A percentile compares a stretch with the other conserved stretches of the same genome.
These are phyloP conservation scores for Peronospora destructor DNA, from an alignment of 352 stramenopile species.

Conservation along the genomic window DNA sequence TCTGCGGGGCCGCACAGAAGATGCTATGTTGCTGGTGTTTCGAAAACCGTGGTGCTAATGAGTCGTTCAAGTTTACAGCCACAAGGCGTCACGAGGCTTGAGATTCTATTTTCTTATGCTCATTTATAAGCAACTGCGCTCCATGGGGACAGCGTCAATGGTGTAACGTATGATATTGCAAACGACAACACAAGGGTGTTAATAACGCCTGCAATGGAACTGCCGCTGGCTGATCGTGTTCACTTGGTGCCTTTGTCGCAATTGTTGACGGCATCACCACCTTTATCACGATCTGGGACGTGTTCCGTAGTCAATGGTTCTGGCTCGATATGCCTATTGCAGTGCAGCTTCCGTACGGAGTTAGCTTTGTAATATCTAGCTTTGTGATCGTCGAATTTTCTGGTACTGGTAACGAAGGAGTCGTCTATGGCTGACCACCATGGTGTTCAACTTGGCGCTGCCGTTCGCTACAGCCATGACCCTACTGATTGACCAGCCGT, in stretches of 20 bases:
- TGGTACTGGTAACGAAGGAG: slow-evolving; percentile 35
- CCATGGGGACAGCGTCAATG: slow-evolving; percentile 13
- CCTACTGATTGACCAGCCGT: slow-evolving; percentile 27
- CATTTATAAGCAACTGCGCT: slow-evolving; percentile 23
- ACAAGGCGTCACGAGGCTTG: neutral
- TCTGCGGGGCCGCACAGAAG: slow-evolving; percentile 44
- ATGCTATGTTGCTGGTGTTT: slow-evolving; percentile 40
- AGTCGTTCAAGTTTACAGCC: neutral
- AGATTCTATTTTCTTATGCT: neutral
- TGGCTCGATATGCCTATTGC: slow-evolving; percentile 29
- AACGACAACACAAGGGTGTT: slow-evolving; percentile 2
- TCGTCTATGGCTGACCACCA: slow-evolving; percentile 36
- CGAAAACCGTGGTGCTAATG: slow-evolving; percentile 29
- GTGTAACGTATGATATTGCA: slow-evolving; percentile 6
- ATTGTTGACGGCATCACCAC: slow-evolving; percentile 24
- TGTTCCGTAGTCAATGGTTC: slow-evolving; percentile 34
- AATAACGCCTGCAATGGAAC: slow-evolving; percentile 23
- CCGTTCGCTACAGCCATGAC: slow-evolving; percentile 30
- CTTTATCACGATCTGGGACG: slow-evolving; percentile 29
- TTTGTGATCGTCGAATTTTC: slow-evolving; percentile 38
- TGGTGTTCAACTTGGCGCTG: slow-evolving; percentile 28
- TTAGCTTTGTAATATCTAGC: slow-evolving; percentile 33
- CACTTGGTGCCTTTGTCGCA: slow-evolving; percentile 22
- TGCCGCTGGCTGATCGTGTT: slow-evolving; percentile 33
- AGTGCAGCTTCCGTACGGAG: slow-evolving; percentile 31